Percentiles rank a stretch among this genome's conserved stretches.
phyloP scores from a whole-genome alignment of 768 basidiomycete species.

The Collybia sordida region DNA sequence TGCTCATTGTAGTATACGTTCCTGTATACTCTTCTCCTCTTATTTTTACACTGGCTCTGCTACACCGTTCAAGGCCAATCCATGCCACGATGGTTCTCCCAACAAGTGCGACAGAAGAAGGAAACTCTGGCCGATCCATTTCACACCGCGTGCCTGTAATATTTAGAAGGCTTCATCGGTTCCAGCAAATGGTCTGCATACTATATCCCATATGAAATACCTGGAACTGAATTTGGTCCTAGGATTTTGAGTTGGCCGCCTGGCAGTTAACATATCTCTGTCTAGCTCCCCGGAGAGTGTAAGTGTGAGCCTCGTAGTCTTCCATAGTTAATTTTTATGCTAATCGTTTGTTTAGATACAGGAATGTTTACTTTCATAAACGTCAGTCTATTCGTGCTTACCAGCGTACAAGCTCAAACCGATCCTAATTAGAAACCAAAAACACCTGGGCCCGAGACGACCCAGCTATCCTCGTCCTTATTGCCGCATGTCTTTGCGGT shows the following conservation, averaged over 20 bases:
- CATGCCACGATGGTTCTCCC: constrained; percentile 40
- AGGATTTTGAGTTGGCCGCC: constrained; percentile 97
- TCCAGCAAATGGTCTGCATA: constrained; percentile 79
- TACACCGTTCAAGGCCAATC: constrained; percentile 32
- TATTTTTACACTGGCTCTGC: constrained; percentile 34
- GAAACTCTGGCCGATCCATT: constrained; percentile 31
- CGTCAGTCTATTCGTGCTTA: constrained; percentile 48
- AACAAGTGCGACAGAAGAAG: constrained; percentile 40
- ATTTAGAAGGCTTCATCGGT: constrained; percentile 75
- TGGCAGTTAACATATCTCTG: constrained; percentile 97
- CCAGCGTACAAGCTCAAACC: neutral
- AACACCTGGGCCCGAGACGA: constrained; percentile 99
- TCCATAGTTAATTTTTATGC: neutral
- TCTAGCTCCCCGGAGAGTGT: constrained; percentile 91
- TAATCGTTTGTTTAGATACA: constrained; percentile 57
- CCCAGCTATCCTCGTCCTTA: constrained; percentile 89
- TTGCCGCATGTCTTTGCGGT: constrained; percentile 79
- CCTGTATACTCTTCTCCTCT: neutral
- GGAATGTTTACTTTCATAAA: constrained; percentile 97
- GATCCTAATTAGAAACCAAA: constrained; percentile 73
- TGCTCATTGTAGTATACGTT: constrained; percentile 2
- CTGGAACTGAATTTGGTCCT: constrained; percentile 4
- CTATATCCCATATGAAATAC: neutral
- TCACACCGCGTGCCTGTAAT: constrained; percentile 73
- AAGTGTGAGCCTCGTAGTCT: constrained; percentile 23